phyloP scores from a whole-genome alignment of 73 alveolate genomes.

The Tetrahymena borealis region DNA sequence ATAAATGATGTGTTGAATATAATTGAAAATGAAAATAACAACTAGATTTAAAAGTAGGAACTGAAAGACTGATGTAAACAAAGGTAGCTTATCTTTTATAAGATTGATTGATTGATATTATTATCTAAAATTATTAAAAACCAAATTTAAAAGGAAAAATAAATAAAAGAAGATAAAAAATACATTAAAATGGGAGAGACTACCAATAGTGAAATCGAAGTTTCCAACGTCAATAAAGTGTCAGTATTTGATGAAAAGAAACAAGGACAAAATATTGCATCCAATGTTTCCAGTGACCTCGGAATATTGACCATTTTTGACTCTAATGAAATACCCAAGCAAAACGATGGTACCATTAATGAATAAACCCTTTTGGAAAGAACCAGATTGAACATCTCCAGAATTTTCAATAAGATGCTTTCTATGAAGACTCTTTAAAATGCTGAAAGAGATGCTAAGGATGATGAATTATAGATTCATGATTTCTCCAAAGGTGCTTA shows the following conservation, averaged over 20 bases:
- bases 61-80: neutral
- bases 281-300: neutral
- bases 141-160: neutral
- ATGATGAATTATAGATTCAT: neutral
- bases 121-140: neutral
- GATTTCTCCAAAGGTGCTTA: neutral
- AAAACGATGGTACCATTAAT: neutral
- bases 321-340: neutral
- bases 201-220: neutral
- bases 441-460: neutral
- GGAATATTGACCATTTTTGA: neutral
- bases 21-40: neutral
- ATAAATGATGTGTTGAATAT: neutral
- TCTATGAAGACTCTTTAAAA: neutral
- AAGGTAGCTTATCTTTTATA: neutral
- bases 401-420: constrained; percentile 1
- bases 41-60: neutral
- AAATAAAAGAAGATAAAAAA: neutral
- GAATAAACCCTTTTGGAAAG: neutral
- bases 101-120: neutral
- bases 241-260: neutral
- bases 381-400: neutral
- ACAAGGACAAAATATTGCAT: neutral
- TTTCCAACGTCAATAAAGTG: neutral
- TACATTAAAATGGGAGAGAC: neutral